These are phyloP conservation scores for Geranium rotundifolium DNA, from an alignment of 345 rosid species.

Conservation along the genomic window DNA sequence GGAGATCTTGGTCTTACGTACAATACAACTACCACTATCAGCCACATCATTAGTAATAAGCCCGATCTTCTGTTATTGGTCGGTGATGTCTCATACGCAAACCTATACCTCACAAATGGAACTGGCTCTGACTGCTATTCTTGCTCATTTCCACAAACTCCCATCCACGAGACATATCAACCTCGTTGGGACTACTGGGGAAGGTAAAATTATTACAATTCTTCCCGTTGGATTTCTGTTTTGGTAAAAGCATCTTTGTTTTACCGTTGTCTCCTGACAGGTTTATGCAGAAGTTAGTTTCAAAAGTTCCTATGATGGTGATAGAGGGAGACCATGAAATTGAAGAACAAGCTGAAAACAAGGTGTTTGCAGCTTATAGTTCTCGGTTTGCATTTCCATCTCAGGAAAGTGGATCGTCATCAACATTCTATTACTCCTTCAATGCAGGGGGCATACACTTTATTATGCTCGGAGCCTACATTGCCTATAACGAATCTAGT, in stretches of 20 bases:
- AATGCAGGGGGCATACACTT: constrained; percentile 93
- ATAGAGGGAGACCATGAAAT: constrained; percentile 85
- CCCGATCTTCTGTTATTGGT: constrained; percentile 75
- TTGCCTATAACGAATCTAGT: background rate
- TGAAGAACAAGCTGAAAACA: constrained; percentile 59
- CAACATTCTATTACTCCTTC: constrained; percentile 72
- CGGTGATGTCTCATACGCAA: constrained; percentile 74
- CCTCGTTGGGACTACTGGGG: constrained; percentile 99
- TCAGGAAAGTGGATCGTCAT: constrained; percentile 56
- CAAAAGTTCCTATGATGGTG: constrained; percentile 74
- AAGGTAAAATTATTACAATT: constrained; percentile 32
- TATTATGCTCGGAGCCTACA: constrained; percentile 59
- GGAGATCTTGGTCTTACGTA: constrained; percentile 87
- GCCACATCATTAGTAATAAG: constrained; percentile 48
- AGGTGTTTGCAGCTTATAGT: constrained; percentile 58
- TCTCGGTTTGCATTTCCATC: constrained; percentile 82
- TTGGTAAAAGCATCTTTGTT: background rate
- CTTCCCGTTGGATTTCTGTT: background rate
- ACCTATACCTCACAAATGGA: constrained; percentile 58
- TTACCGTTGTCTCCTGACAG: constrained; percentile 17
- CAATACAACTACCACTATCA: constrained; percentile 53
- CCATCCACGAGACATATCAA: constrained; percentile 69
- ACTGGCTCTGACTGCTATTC: constrained; percentile 41
- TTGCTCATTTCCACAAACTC: constrained; percentile 39
- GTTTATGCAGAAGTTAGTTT: constrained; percentile 63